A percentile compares a stretch with the other conserved stretches of the same genome.
These are phyloP conservation scores for Fusarium lyarnte DNA, from an alignment of 2,329 filamentous ascomycete species.

Conservation along the genomic window DNA sequence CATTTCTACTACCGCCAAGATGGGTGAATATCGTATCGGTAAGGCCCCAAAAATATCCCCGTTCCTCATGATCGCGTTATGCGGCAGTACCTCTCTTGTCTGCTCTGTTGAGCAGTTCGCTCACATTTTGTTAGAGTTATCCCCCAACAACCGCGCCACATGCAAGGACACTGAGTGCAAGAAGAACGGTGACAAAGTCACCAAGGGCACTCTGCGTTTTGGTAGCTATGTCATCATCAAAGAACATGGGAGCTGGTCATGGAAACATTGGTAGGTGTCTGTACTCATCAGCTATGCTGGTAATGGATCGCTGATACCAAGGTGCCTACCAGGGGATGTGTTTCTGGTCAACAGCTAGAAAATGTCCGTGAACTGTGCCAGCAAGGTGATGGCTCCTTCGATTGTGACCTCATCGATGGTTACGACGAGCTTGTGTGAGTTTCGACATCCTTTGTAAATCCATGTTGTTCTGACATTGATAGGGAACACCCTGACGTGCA, in stretches of 20 bases:
- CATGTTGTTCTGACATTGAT: constrained; percentile 15
- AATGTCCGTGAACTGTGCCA: constrained; percentile 70
- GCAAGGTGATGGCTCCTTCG: constrained; percentile 56
- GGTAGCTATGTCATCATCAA: constrained; percentile 75
- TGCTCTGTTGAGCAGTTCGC: constrained; percentile 13
- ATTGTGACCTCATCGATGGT: constrained; percentile 78
- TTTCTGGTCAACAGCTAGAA: constrained; percentile 77
- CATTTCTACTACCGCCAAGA: constrained; percentile 41
- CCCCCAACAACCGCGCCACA: constrained; percentile 75
- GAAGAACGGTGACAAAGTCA: constrained; percentile 73
- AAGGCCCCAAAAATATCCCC: constrained; percentile 35
- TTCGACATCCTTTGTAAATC: background rate
- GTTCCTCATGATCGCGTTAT: background rate
- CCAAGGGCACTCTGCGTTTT: constrained; percentile 81
- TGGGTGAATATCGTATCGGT: constrained; percentile 61
- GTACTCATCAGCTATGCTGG: background rate
- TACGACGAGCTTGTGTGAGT: constrained; percentile 76
- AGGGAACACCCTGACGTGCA: constrained; percentile 68
- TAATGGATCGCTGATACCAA: background rate
- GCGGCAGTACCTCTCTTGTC: background rate
- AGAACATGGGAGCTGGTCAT: constrained; percentile 73
- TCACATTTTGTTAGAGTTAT: constrained; percentile 66
- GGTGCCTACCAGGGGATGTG: constrained; percentile 75
- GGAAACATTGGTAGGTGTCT: constrained; percentile 82
- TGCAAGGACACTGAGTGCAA: constrained; percentile 83